phyloP scores from a whole-genome alignment of 306 rosid species.

The Vachellia pachyceras region DNA sequence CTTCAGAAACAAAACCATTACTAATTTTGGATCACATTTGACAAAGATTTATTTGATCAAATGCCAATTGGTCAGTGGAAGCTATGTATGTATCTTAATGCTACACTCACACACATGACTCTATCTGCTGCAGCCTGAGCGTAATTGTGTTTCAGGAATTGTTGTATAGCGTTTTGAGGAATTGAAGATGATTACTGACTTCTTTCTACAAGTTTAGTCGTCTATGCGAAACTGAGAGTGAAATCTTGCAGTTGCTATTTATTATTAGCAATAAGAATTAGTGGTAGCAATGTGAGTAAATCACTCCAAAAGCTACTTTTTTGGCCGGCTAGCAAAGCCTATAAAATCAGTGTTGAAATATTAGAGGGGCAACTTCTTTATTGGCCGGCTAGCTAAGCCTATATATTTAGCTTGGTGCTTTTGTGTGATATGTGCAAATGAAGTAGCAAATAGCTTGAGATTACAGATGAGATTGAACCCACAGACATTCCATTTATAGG shows the following conservation, averaged over 20 bases:
- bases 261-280: background rate
- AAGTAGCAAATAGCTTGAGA: background rate
- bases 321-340: no score
- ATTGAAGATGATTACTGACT: background rate
- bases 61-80: background rate
- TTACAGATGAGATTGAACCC: no score
- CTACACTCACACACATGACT: no score
- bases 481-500: no score
- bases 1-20: conserved; percentile 19
- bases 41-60: conserved; percentile 5
- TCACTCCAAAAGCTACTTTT: background rate
- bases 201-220: background rate
- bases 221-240: background rate
- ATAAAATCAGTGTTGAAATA: background rate
- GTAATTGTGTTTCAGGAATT: background rate
- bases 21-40: conserved; percentile 25
- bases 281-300: background rate
- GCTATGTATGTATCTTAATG: background rate
- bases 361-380: background rate
- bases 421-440: background rate
- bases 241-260: background rate
- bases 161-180: background rate
- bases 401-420: background rate
- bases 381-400: background rate
- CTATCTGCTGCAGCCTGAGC: background rate